These are phyloP conservation scores for Acrocalymma vagum DNA, from an alignment of 2,329 filamentous ascomycete genomes.

Conservation along the genomic window DNA sequence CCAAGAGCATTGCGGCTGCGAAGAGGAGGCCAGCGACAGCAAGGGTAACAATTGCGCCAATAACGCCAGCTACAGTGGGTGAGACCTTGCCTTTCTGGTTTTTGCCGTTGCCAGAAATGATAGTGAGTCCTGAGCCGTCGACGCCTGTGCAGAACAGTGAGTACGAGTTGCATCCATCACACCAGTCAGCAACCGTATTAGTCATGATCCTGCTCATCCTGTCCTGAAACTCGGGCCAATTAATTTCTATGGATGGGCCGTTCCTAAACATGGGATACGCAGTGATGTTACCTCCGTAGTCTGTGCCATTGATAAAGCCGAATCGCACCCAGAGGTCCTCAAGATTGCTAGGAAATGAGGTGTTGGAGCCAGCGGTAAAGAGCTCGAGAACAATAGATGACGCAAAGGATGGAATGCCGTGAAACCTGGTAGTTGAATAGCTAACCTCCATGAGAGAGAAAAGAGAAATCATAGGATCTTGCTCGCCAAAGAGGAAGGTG, in stretches of 20 bases:
- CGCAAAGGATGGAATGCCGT: conserved; percentile 33
- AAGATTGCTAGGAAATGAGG: conserved; percentile 46
- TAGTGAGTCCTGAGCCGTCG: conserved; percentile 24
- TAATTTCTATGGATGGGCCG: conserved; percentile 56
- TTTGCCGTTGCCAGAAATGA: conserved; percentile 5
- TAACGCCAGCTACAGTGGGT: conserved; percentile 62
- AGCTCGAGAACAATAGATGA: conserved; percentile 53
- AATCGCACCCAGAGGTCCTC: conserved; percentile 64
- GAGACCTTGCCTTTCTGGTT: conserved; percentile 30
- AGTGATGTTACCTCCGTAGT: conserved; percentile 43
- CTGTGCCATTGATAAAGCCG: conserved; percentile 65
- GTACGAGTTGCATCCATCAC: conserved; percentile 54
- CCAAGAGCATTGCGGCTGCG: conserved; percentile 52
- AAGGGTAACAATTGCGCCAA: conserved; percentile 63
- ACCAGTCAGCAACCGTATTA: conserved; percentile 61
- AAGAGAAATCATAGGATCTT: conserved; percentile 42
- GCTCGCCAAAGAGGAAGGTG: conserved; percentile 50
- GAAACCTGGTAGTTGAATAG: conserved; percentile 22
- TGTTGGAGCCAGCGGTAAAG: conserved; percentile 51
- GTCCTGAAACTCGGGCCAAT: conserved; percentile 60
- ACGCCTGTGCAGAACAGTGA: conserved; percentile 62
- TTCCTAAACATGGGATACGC: conserved; percentile 62
- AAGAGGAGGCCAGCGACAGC: conserved; percentile 54
- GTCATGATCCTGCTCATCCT: conserved; percentile 56
- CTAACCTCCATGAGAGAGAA: conserved; percentile 36